Evolutionary conservation across 805 yeast genomes (phyloP).

Genomic region (Teunomyces aglyptinius): DNA sequence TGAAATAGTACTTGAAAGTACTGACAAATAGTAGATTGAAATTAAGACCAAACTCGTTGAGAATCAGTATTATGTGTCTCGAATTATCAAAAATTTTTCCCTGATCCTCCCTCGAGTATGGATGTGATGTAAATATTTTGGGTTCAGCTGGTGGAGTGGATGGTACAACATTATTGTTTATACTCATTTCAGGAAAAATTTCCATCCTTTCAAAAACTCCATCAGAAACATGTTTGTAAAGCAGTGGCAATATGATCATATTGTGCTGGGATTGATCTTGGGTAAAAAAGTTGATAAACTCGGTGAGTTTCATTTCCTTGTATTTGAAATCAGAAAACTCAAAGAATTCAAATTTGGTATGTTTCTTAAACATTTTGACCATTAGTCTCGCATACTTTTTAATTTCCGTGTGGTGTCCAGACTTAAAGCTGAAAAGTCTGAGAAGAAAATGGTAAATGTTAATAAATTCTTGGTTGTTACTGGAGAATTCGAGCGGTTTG

Average conservation of each 20-base stretch:
- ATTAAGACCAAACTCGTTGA: constrained; percentile 25
- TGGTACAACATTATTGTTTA: background rate
- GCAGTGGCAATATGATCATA: constrained; percentile 15
- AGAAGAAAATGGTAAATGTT: constrained; percentile 22
- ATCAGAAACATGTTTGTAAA: constrained; percentile 12
- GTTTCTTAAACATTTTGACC: constrained; percentile 21
- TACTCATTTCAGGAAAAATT: constrained; percentile 19
- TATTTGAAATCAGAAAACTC: constrained; percentile 17
- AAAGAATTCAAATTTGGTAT: constrained; percentile 15
- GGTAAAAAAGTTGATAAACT: constrained; percentile 17
- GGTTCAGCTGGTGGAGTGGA: background rate
- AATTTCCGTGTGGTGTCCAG: constrained; percentile 9
- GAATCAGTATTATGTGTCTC: constrained; percentile 21
- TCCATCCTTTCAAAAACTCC: constrained; percentile 12
- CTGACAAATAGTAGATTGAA: constrained; percentile 22
- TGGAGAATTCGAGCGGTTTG: constrained; percentile 12
- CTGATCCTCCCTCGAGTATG: constrained; percentile 15
- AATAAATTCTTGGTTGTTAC: constrained; percentile 18
- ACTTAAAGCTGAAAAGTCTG: constrained; percentile 19
- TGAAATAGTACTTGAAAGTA: constrained; percentile 23
- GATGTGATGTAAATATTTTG: constrained; percentile 4
- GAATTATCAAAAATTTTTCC: constrained; percentile 13
- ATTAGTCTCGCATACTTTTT: constrained; percentile 19
- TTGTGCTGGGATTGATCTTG: constrained; percentile 11
- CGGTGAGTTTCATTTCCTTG: constrained; percentile 17